Base-by-base conservation (phyloP, 148 eudicot species). In the Rhododendron ovatum region DNA sequence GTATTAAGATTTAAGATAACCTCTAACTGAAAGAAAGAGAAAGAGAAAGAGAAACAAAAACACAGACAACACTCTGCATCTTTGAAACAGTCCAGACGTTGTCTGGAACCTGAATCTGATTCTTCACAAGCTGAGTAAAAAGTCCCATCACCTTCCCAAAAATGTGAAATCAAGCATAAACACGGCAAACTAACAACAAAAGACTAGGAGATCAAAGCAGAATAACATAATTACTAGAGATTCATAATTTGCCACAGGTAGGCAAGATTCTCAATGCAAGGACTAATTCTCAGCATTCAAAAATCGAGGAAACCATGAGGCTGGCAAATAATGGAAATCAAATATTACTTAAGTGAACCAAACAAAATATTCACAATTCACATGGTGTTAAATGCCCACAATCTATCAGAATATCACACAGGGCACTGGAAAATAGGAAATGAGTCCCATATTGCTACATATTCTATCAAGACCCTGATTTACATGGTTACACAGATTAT, bases 341-440 rank as follows among this genome's bases (percentile, higher is more conserved):
- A 84, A 73, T 30, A 63, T 84, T 61, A 84, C 33, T 48, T 3
- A 45, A 84, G 35, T 65, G 73, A 65, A 73, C 77, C 77, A 73
- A 1, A 26, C 37, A 14, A 73, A 13, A 30, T 41, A 33, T 73
- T 33, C 33, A 33, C 17, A 73, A 33, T 33, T 73, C 30, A 13
- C 6, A 33, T 73, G 22, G 77, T 33, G 37, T 73, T 71, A 73
- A 73, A 28, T 59, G n/a, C 14, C 77, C 77, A 73, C 22, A 33
- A 73, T 73, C 41, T 1, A 59, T 22, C 55, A 59, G n/a, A 59
- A 17, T 13, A 71, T 71, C 76, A 71, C 2, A 2, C 41, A 33
- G 41, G 41, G 41, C 18, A 73, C 14, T 30, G n/a, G 26, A 59
- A 59, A 59, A 20, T 20, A 59, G 41, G 77, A 73, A 73, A 73